Base-by-base conservation (phyloP, 2,329 filamentous ascomycete species). In the Iodosphaeria phyllophila region DNA sequence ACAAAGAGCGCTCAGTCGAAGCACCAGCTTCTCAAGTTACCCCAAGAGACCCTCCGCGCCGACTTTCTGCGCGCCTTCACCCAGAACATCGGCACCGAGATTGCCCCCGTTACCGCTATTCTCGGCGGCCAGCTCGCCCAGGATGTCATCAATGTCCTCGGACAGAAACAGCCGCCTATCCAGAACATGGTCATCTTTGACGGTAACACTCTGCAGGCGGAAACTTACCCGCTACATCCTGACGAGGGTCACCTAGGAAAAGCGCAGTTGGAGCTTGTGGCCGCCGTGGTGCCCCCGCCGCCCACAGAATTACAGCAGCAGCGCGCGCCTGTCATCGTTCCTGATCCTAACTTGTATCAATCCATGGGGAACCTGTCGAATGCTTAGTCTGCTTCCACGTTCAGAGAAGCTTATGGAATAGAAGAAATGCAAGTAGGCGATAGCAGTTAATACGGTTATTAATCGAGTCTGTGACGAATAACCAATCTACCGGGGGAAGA, bases 111-210 rank as follows among this genome's bases (percentile, higher is more conserved):
- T 6, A 74, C 79, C 0, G 84, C 89, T 2, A 80, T 92, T 30
- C 58, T 98, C 8, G 89, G 89, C 24, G 89, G 84, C 7, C 72
- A 84, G 46, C 62, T 98, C 10, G 82, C 86, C 1, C 89, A 98
- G 51, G 89, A 98, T 44, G 83, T 92, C 25, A 95, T 98, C 52
- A 95, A 95, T 41, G 84, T 93, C 16, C 64, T 95, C 5, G 82
- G 84, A 24, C 72, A 78, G 44, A 72, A 77, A 20, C 83, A 95
- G 52, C 89, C 93, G 48, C 89, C 89, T 1, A 76, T 98, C 20
- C 89, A 98, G 53, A 98, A 98, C 48, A 70, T 92, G 46, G 65
- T 92, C 24, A 58, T 95, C 12, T 92, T 95, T 40, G 83, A 95
- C 46, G 84, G 84, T 9, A 77, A 80, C 37, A 65, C 62, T 22